Conservation (phyloP, 192 early-diverging fungal species). For the Linnemannia exigua region DNA sequence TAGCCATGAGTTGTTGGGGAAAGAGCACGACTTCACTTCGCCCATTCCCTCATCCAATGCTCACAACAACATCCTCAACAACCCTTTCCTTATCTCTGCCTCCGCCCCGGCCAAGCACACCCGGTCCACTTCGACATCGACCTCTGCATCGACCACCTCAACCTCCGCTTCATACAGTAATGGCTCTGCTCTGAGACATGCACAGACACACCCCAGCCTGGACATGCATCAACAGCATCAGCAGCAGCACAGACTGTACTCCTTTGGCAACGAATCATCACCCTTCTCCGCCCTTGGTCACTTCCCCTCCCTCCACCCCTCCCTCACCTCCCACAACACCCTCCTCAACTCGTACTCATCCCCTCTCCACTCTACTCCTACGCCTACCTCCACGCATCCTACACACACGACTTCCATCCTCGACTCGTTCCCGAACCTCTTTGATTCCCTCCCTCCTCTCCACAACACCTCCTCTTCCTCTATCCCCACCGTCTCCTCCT, state of each 20-base stretch:
- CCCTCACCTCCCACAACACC: conserved; percentile 17
- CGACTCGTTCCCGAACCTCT: conserved; percentile 35
- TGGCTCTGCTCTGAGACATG: neutral
- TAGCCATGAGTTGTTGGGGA: conserved; percentile 35
- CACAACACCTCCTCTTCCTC: neutral
- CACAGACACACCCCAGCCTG: conserved; percentile 11
- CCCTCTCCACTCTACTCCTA: neutral
- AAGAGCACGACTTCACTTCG: conserved; percentile 15
- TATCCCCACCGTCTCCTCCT: neutral
- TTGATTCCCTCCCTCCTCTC: conserved; percentile 28
- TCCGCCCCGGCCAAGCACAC: conserved; percentile 2
- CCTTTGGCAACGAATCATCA: conserved; percentile 30
- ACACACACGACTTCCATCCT: conserved; percentile 39
- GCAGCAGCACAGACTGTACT: conserved; percentile 30
- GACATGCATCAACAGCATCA: conserved; percentile 17
- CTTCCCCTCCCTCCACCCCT: conserved; percentile 22
- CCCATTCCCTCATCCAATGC: neutral
- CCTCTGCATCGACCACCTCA: conserved; percentile 15
- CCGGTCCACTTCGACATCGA: conserved; percentile 11
- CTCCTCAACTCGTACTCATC: conserved; percentile 13
- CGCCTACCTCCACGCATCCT: neutral
- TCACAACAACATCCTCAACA: neutral
- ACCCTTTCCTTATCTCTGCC: neutral
- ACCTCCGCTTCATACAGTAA: neutral
- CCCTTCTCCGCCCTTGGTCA: conserved; percentile 15